Base-by-base conservation (phyloP, 2,329 filamentous ascomycete genomes). In the Acephala macrosclerotiorum region DNA sequence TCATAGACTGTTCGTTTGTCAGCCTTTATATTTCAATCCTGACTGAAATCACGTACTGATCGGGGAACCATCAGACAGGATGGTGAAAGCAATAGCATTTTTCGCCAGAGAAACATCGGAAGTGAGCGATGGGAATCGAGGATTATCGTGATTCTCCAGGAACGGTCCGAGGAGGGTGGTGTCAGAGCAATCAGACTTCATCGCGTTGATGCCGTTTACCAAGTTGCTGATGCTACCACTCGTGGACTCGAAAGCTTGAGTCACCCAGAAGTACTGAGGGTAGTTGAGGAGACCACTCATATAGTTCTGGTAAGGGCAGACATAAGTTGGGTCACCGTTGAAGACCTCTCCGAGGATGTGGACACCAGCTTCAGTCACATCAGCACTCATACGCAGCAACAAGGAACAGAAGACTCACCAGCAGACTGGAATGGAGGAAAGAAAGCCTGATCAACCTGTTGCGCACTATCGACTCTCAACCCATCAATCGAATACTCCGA, bases 261-360 rank as follows among this genome's bases (percentile, higher is more conserved):
- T 71, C n/a, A 75, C 70, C 69, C 68, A 72, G 53, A 58, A 75
- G 42, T 74, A 86, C 70, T 79, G 75, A 0, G 86, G 82, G 69
- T 89, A 91, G 77, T 91, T 88, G 66, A 90, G 77, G 35, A 90
- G 76, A 16, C 87, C 87, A n/a, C 81, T 80, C 79, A 89, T 82
- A 62, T 81, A 75, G 57, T 80, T 76, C 51, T 87, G 81, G 72
- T 87, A 90, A 11, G 81, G 82, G 22, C 81, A 87, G 83, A 49
- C 81, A 80, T 79, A 88, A 80, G 75, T 66, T 0, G 84, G 80
- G 68, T 84, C 79, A 33, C 85, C 86, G 36, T 87, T 80, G 59
- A 81, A 84, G 2, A 89, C 86, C 72, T 91, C 88, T 11, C 88
- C 88, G 16, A 89, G 80, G 5, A 82, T 80, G 74, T 88, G 89